Evolutionary conservation across 2,329 filamentous ascomycete species (phyloP), one percentile per base, ranked within the genome.

Genomic region (Colletotrichum sp.): DNA sequence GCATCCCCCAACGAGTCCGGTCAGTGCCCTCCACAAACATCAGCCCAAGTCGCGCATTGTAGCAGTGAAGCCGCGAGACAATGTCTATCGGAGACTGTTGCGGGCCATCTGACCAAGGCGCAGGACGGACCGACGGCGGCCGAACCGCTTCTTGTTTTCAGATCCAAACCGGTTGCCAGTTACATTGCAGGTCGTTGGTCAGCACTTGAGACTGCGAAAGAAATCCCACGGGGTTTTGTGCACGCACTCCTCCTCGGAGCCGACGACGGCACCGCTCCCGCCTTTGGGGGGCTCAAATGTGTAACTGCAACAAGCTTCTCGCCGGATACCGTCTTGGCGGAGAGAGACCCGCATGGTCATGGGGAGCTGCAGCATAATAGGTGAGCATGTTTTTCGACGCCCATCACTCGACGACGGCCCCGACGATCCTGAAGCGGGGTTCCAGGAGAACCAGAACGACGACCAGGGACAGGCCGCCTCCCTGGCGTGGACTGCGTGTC

Each of bases 271-370:
- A 39, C 62, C 69, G 18, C 62, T 44, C 60, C 30, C 26, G 28
- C 64, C 9, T 69, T 13, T 52, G 21, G 32, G 10, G 28, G 65
- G 34, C 24, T 30, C 24, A 24, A 49, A 63, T 13, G 39, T 62
- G 65, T 69, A 44, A 67, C 21, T 24, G 28, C 28, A 21, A 66
- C 30, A 44, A 63, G 52, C 62, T 75, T 63, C 69, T 57, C n/a
- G 62, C 69, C 69, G 72, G 69, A 62, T 67, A 57, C 69, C 69
- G 62, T 72, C 72, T 75, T 72, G 72, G 69, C 69, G 24, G 15
- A 21, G 30, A 44, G 26, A 36, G 8, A 15, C 24, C 32, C 8
- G 52, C 68, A 72, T 67, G 62, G 69, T 34, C 21, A 67, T 55
- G 60, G 55, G 36, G 39, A 49, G 32, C 28, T 32, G 12, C 26